Percentiles rank a stretch among this genome's conserved stretches.
These are phyloP conservation scores for Leptomonas seymouri DNA, from an alignment of 208 protist species.

Conservation along the genomic window DNA sequence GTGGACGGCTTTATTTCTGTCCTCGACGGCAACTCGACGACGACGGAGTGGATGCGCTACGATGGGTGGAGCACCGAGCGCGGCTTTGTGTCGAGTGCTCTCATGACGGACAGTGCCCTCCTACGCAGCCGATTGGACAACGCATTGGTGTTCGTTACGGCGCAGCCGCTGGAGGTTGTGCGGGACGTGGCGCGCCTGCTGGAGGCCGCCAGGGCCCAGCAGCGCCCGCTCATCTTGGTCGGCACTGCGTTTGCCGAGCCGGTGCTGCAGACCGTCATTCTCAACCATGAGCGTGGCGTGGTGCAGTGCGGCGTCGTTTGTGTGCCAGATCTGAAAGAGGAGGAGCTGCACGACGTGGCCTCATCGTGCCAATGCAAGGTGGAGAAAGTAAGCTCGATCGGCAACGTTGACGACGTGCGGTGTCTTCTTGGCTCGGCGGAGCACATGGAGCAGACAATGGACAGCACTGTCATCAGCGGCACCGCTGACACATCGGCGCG, in stretches of 20 bases:
- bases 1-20: conserved; percentile 99
- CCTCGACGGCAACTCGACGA: conserved; percentile 96
- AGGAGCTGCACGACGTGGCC: conserved; percentile 99
- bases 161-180: conserved; percentile 59
- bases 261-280: conserved; percentile 79
- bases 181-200: conserved; percentile 73
- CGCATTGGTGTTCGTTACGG: conserved; percentile 92
- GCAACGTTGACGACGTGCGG: conserved; percentile 58
- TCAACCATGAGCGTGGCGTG: conserved; percentile 98
- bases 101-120: conserved; percentile 95
- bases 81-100: conserved; percentile 98
- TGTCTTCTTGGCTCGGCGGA: conserved; percentile 68
- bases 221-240: conserved; percentile 74
- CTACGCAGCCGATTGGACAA: conserved; percentile 95
- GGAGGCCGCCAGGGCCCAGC: conserved; percentile 51
- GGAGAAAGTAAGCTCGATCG: conserved; percentile 84
- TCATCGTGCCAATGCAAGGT: conserved; percentile 96
- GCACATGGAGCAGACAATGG: conserved; percentile 93
- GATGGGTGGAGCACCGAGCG: conserved; percentile 98
- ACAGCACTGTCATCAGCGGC: conserved; percentile 97
- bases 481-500: conserved; percentile 81
- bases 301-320: conserved; percentile 90
- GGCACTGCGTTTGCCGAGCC: conserved; percentile 68
- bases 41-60: conserved; percentile 96
- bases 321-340: conserved; percentile 97